Evolutionary conservation across 73 alveolate genomes (phyloP), one percentile per base, ranked within the genome.

Genomic region (Tetrahymena borealis): DNA sequence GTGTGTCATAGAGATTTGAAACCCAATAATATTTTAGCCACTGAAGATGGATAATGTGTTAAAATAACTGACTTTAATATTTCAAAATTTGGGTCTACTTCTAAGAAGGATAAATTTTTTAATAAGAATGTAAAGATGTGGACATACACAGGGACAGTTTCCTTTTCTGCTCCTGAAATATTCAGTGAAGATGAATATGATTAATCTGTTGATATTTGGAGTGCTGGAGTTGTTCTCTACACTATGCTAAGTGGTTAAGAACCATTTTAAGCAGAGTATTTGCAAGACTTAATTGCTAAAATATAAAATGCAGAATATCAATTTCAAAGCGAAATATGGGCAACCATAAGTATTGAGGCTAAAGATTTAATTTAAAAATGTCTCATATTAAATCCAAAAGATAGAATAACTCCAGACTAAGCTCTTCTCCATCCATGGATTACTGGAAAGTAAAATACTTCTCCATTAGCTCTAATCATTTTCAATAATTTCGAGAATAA

Each of bases 361-460:
- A 94, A 94, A 78, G 96, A 97, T 93, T 91, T 98, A 12, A 96
- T 98, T 94, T 91, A 93, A 91, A 96, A 96, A 92, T 94, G 96
- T 90, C 92, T 97, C 33, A 94, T 94, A 39, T 91, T 94, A 40
- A 97, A 95, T 90, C 97, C 98, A 90, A 91, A 94, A 38, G 98
- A 97, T 39, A 96, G 99, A 95, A 97, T 97, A 90, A 94, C 94
- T 91, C 97, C 95, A 15, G 94, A 91, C 39, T 93, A 95, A 95
- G 98, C 99, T 18, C 91, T 98, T 11, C 90, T 94, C 37, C 99
- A 97, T 96, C 99, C 99, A 37, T 97, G 98, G 98, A 97, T 98
- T 31, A 97, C 99, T 10, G 91, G 99, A 91, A 92, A 94, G 39
- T 90, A 79, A 39, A 79, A 96, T 41, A 60, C 85, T 60, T 60